Evolutionary conservation across 352 stramenopile species (phyloP).

Genomic region (Nothophytophthora sp.): DNA sequence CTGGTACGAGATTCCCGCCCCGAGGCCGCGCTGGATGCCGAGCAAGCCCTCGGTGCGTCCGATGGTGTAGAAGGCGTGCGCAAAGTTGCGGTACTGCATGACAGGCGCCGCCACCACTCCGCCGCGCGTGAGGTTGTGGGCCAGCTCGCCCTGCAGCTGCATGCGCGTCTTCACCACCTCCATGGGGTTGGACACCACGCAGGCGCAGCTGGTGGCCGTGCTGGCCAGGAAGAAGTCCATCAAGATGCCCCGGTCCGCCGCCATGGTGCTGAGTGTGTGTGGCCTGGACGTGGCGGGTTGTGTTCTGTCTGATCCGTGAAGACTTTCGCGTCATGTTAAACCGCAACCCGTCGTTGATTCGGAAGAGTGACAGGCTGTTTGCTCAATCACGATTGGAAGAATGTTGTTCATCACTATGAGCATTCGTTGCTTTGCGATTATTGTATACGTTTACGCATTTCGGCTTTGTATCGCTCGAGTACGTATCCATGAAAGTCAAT

Average conservation of each 20-base stretch:
- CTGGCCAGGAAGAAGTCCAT: constrained; percentile 78
- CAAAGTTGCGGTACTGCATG: constrained; percentile 85
- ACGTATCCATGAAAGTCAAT: no score
- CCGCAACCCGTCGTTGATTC: background rate
- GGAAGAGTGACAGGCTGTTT: background rate
- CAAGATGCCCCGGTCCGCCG: constrained; percentile 47
- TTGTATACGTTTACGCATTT: no score
- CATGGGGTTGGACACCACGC: constrained; percentile 88
- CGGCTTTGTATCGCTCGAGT: no score
- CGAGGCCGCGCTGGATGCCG: constrained; percentile 79
- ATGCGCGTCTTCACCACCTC: constrained; percentile 91
- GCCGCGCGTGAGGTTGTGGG: constrained; percentile 40
- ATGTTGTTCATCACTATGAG: background rate
- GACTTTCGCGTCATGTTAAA: background rate
- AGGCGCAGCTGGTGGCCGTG: constrained; percentile 64
- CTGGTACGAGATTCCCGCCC: constrained; percentile 83
- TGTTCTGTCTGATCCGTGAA: background rate
- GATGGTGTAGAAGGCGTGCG: constrained; percentile 88
- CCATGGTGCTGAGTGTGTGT: constrained; percentile 1
- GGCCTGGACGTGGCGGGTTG: background rate
- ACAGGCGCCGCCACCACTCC: constrained; percentile 24
- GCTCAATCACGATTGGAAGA: background rate
- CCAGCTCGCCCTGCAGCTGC: constrained; percentile 86
- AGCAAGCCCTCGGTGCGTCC: constrained; percentile 67
- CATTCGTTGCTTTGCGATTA: no score